Conservation (phyloP, 139 green algal species). For the Dunaliella primolecta region DNA sequence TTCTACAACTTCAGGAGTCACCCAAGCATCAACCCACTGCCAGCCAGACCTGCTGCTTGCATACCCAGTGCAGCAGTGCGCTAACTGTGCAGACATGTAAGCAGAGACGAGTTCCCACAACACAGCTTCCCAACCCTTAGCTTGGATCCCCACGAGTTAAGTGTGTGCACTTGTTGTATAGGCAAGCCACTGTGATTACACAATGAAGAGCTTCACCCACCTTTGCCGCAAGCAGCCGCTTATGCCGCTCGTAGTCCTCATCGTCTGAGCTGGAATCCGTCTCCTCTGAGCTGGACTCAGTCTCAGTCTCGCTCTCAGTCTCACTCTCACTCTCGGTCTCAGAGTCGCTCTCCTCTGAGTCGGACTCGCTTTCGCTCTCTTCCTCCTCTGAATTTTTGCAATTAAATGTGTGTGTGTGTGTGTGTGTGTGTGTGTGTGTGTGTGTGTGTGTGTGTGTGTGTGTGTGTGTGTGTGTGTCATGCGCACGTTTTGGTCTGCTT, state of each 20-base stretch:
- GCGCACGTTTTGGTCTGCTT: too few species aligned
- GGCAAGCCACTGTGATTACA: too few species aligned
- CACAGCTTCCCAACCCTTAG: too few species aligned
- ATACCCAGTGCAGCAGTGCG: too few species aligned
- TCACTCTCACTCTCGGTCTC: constrained; percentile 30
- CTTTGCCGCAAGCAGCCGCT: constrained; percentile 53
- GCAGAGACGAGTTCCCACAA: too few species aligned
- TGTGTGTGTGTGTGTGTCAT: not conserved
- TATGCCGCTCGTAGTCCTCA: constrained; percentile 48
- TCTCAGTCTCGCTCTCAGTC: constrained; percentile 29
- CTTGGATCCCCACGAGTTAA: too few species aligned
- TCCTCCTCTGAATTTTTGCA: constrained; percentile 22
- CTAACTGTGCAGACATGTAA: too few species aligned
- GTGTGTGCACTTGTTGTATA: too few species aligned
- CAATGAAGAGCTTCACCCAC: too few species aligned
- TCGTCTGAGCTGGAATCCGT: constrained; percentile 22
- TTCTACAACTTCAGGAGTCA: too few species aligned
- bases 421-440: not conserved
- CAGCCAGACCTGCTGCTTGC: too few species aligned
- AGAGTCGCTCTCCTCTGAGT: constrained; percentile 40
- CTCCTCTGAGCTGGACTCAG: constrained; percentile 30
- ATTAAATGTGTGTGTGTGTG: not conserved
- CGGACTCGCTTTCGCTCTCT: constrained; percentile 44
- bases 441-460: not conserved
- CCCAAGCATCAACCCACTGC: too few species aligned